Base-by-base conservation (phyloP, 2,329 filamentous ascomycete species). In the Penicillium sp. region DNA sequence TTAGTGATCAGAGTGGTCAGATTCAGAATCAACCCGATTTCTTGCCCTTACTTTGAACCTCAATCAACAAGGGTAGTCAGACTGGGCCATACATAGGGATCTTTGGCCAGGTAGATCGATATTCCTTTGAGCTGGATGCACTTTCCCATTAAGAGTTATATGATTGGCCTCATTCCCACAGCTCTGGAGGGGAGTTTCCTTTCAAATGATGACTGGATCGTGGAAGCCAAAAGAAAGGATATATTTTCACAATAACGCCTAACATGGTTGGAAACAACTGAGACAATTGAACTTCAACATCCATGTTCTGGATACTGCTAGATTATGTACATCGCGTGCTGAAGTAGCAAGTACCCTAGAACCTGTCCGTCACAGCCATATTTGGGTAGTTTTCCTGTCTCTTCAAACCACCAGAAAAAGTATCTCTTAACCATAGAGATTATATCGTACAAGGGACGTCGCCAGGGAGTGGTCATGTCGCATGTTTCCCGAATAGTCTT, bases 391-490 rank as follows among this genome's bases (percentile, higher is more conserved):
- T 48, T 35, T 35, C 49, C 52, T 31, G 38, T 33, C 41, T 55
- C 44, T 47, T 55, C 43, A 57, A 55, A 66, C 52, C 57, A 58
- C 64, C 57, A 44, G 33, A 53, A 47, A 53, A 57, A 43, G 13
- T 31, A 56, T 53, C 55, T 53, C 55, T 43, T n/a, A 45, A 21
- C 29, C 61, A 49, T 55, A 57, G 58, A 59, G 49, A 61, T 61
- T 50, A 53, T 73, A 73, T 73, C 67, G 68, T 73, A 73, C 71
- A 73, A 63, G 55, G 55, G 64, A 44, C 55, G 55, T 59, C 61
- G 57, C 53, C 49, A 58, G 58, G 47, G 50, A 51, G 57, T 63
- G 58, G 57, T 65, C 62, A 58, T 67, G 57, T 67, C 66, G 57
- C 64, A 61, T 66, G 53, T 58, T 55, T 55, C 47, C 59, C 56